Percentiles rank a stretch among this genome's conserved stretches.
phyloP scores from a whole-genome alignment of 495 filamentous ascomycete genomes.

The Talaromyces ruber region DNA sequence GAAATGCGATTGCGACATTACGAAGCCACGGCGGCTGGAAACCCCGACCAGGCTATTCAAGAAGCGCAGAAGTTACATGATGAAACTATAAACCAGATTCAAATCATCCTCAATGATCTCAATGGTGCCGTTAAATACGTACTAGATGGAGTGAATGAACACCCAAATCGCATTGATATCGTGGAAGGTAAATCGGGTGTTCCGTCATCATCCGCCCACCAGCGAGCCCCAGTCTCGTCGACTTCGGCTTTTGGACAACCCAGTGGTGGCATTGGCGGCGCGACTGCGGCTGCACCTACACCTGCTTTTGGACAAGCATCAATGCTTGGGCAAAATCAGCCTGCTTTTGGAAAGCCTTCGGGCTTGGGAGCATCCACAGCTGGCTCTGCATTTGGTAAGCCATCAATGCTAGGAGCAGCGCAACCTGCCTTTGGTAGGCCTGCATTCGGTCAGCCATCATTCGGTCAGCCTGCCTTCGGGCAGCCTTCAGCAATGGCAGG shows the following conservation, averaged over 20 bases:
- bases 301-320: conserved; percentile 24
- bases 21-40: conserved; percentile 46
- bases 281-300: conserved; percentile 1
- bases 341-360: conserved; percentile 25
- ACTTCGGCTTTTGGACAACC: conserved; percentile 24
- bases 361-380: conserved; percentile 17
- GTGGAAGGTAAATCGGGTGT: conserved; percentile 35
- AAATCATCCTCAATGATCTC: conserved; percentile 53
- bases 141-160: conserved; percentile 55
- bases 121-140: conserved; percentile 68
- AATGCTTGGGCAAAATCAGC: conserved; percentile 9
- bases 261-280: neutral
- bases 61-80: conserved; percentile 52
- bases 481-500: conserved; percentile 19
- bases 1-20: conserved; percentile 69
- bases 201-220: conserved; percentile 21
- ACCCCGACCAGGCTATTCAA: conserved; percentile 54
- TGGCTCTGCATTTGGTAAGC: conserved; percentile 22
- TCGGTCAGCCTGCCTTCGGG: conserved; percentile 22
- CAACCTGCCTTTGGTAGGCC: conserved; percentile 20
- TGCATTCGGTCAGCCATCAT: conserved; percentile 20
- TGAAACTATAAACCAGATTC: conserved; percentile 59
- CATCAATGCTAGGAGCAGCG: conserved; percentile 4
- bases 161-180: conserved; percentile 75
- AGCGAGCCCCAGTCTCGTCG: conserved; percentile 17